Evolutionary conservation across 202 grass and related monocot genomes (phyloP).

Genomic region (Hordeum pubiflorum): DNA sequence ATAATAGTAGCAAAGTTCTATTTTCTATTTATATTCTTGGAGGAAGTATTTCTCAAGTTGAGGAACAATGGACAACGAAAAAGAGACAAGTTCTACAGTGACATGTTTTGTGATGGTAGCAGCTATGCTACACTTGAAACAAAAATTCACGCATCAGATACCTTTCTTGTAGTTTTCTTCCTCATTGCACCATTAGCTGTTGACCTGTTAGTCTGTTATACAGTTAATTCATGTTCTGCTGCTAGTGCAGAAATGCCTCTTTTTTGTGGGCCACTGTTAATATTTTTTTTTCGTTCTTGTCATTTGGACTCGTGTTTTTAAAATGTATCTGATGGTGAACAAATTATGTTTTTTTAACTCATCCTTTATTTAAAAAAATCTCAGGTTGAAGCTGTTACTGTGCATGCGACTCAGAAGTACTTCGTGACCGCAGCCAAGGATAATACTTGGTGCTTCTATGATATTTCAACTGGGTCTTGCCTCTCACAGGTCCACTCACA

Average conservation of each 20-base stretch:
- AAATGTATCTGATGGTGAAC: conserved; percentile 48
- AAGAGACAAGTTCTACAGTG: neutral
- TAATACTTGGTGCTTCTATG: conserved; percentile 99
- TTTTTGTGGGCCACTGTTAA: too few species aligned
- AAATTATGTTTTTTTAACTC: conserved; percentile 12
- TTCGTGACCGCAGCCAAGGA: conserved; percentile 89
- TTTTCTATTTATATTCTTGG: neutral
- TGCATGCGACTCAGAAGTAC: conserved; percentile 95
- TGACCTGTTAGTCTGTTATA: neutral
- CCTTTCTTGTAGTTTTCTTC: neutral
- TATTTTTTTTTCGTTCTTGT: neutral
- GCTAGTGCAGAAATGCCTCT: neutral
- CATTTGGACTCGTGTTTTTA: neutral
- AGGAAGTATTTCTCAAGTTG: neutral
- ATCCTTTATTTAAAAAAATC: conserved; percentile 6
- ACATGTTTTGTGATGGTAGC: conserved; percentile 15
- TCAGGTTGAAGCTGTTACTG: conserved; percentile 94
- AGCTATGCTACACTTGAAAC: neutral
- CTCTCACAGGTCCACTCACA: conserved; percentile 64
- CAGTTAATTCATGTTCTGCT: neutral
- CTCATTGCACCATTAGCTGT: neutral
- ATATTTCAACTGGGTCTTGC: conserved; percentile 83
- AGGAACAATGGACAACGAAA: neutral
- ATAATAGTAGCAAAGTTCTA: neutral
- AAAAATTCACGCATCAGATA: neutral